Evolutionary conservation across 768 basidiomycete genomes (phyloP), one percentile per base, ranked within the genome.

Genomic region (Podaxis mareebaensis): DNA sequence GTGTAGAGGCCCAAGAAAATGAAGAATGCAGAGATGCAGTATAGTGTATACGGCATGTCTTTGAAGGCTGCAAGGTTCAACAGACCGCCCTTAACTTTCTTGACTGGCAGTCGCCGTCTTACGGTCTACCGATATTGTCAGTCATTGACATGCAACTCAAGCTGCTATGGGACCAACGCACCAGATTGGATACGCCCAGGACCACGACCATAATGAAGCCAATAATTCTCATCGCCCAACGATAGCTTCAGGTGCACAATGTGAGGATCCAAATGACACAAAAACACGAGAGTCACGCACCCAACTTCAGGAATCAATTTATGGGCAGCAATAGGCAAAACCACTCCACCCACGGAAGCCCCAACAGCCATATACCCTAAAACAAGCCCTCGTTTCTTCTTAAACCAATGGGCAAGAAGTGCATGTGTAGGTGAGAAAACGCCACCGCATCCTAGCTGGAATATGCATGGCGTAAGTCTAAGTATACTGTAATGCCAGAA

Each of bases 341-440:
- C 57, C 0, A 85, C 85, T 10, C 92, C 90, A 3, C 92, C 91
- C 0, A 90, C 57, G 0, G 88, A 88, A 0, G 86, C 83, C 0
- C 91, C 90, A 12, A 85, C 76, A 0, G 91, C 87, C 12, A 82
- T 76, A 22, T 90, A 61, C 2, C 90, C 90, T 73, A 91, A 79
- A 0, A 88, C 89, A 0, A 87, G 62, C 0, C 84, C 82, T 11
- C 87, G 78, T 40, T 80, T 78, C 58, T 78, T 83, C 64, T 84
- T 82, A 76, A 91, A 92, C 90, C 90, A 93, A 69, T 92, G 90
- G 1, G 87, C 81, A 2, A 90, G 71, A 28, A 89, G 75, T 1
- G 84, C 83, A 6, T 85, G 73, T 2, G 85, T 81, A 0, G 87
- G 87, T 3, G 86, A 84, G 52, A 89, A 91, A 8, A 91, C 77